Percentiles rank a stretch among this genome's conserved stretches.
Conservation (phyloP, 108 stramenopile species). For the Skeletonema costatum region DNA sequence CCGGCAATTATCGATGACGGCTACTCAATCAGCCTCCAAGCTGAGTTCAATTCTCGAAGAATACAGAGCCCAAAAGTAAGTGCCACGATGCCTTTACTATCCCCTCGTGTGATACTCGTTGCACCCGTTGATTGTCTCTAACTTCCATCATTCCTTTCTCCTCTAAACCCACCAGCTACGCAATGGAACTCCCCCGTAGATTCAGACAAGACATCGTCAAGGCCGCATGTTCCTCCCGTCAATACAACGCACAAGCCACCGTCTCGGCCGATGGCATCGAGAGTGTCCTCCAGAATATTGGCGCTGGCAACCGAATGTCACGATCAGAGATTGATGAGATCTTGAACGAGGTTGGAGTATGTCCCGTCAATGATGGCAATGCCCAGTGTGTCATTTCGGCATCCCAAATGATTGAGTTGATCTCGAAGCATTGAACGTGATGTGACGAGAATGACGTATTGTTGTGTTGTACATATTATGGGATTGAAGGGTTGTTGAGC, state of each 20-base stretch:
- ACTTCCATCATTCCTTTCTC: neutral
- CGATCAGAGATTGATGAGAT: constrained; percentile 51
- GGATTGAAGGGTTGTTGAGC: neutral
- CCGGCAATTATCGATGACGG: constrained; percentile 7
- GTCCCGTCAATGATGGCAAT: neutral
- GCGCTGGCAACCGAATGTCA: constrained; percentile 39
- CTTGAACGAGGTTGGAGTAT: constrained; percentile 46
- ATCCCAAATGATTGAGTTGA: constrained; percentile 14
- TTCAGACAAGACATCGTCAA: constrained; percentile 60
- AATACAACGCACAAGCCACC: constrained; percentile 1
- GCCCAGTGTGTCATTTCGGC: constrained; percentile 22
- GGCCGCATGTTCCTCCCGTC: constrained; percentile 30
- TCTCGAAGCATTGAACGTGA: constrained; percentile 11
- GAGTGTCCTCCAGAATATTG: constrained; percentile 54
- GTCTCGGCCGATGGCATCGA: constrained; percentile 50
- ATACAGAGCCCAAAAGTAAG: constrained; percentile 58
- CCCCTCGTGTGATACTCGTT: neutral
- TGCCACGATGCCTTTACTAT: neutral
- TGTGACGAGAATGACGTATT: neutral
- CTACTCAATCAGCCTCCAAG: constrained; percentile 23
- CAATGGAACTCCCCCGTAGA: constrained; percentile 50
- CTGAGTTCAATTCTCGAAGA: constrained; percentile 48
- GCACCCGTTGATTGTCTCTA: neutral
- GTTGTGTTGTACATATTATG: constrained; percentile 1
- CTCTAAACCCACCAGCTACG: constrained; percentile 29